Evolutionary conservation across 1,139 yeast species (phyloP).

Genomic region (Lodderomyces pseudojiufengensis): DNA sequence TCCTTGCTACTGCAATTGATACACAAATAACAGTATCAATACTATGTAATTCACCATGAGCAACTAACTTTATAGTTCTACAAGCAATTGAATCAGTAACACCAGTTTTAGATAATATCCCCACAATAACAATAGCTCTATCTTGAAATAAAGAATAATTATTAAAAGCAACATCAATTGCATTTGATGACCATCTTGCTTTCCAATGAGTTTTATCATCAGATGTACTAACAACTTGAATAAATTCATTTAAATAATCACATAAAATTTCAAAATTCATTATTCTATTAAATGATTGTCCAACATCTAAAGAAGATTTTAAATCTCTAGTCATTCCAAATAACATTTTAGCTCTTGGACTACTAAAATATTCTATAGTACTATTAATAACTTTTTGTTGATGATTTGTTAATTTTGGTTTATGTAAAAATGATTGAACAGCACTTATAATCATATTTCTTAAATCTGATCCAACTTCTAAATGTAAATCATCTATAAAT

Average conservation of each 20-base stretch:
- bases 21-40: constrained; percentile 36
- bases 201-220: constrained; percentile 59
- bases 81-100: constrained; percentile 59
- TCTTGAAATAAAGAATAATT: constrained; percentile 62
- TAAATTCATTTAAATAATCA: constrained; percentile 54
- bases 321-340: constrained; percentile 77
- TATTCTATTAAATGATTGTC: constrained; percentile 46
- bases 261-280: constrained; percentile 63
- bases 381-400: constrained; percentile 46
- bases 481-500: constrained; percentile 69
- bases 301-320: constrained; percentile 21
- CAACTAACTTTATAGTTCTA: constrained; percentile 34
- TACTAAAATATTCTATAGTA: constrained; percentile 58
- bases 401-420: constrained; percentile 45
- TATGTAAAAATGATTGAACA: constrained; percentile 67
- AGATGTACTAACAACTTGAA: constrained; percentile 47
- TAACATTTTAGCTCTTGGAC: constrained; percentile 69
- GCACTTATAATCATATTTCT: constrained; percentile 66
- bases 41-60: constrained; percentile 20
- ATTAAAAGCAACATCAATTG: constrained; percentile 63
- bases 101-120: constrained; percentile 64
- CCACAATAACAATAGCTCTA: constrained; percentile 69
- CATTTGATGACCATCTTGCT: constrained; percentile 65
- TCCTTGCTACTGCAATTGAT: constrained; percentile 52
- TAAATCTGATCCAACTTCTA: constrained; percentile 63